These are phyloP conservation scores for Aristolochia californica DNA, from an alignment of 164 flowering plant species.

Conservation along the genomic window DNA sequence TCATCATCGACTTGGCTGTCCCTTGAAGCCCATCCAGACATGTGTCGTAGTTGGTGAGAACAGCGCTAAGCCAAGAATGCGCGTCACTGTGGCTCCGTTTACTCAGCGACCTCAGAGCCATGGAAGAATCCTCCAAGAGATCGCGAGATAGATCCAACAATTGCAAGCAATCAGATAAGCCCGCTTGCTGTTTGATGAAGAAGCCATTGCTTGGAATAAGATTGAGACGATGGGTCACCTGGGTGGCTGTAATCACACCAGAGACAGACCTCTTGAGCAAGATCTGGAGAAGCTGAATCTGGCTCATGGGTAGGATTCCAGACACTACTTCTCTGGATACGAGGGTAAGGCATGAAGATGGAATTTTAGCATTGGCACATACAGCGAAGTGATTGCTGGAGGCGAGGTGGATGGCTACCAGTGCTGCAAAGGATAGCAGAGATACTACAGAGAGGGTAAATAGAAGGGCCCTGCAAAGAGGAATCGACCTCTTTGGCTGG, in stretches of 20 bases:
- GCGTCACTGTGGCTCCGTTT: constrained; percentile 9
- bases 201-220: constrained; percentile 20
- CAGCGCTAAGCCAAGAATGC: constrained; percentile 38
- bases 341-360: constrained; percentile 19
- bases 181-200: constrained; percentile 14
- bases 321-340: constrained; percentile 12
- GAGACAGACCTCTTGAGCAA: constrained; percentile 14
- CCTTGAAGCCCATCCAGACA: constrained; percentile 30
- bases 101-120: constrained; percentile 10
- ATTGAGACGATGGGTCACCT: constrained; percentile 6
- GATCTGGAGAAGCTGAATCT: constrained; percentile 7
- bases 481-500: constrained; percentile 8
- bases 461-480: constrained; percentile 12
- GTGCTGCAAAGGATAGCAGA: constrained; percentile 15
- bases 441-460: constrained; percentile 16
- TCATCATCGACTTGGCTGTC: constrained; percentile 9
- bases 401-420: constrained; percentile 6
- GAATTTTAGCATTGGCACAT: constrained; percentile 20
- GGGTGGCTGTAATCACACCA: constrained; percentile 4
- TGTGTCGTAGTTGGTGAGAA: constrained; percentile 30
- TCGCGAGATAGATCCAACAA: constrained; percentile 30
- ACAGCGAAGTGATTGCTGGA: constrained; percentile 4
- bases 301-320: background rate
- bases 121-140: constrained; percentile 17
- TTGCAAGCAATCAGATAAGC: constrained; percentile 30